Conservation (phyloP, 2,329 filamentous ascomycete species). For the Colletotrichum liriopes region DNA sequence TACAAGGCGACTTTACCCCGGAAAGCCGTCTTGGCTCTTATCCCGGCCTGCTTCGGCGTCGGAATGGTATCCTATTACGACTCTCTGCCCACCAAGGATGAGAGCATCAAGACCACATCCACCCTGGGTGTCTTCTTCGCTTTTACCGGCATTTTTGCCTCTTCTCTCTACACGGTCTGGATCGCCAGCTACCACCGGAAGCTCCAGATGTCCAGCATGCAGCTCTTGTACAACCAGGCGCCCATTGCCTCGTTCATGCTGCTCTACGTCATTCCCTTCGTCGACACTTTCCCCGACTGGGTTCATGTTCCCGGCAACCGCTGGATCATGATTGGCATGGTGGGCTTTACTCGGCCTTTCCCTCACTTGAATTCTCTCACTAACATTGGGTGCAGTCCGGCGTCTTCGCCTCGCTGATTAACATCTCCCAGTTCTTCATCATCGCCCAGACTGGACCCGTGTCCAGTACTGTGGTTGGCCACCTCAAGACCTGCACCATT, state of each 20-base stretch:
- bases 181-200: conserved; percentile 77
- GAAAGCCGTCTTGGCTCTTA: conserved; percentile 67
- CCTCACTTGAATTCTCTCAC: not conserved
- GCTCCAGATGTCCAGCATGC: conserved; percentile 77
- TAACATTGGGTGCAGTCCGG: conserved; percentile 65
- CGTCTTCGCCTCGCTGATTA: conserved; percentile 75
- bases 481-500: conserved; percentile 77
- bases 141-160: conserved; percentile 75
- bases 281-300: conserved; percentile 75
- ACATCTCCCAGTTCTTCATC: conserved; percentile 76
- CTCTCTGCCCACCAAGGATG: conserved; percentile 65
- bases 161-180: conserved; percentile 79
- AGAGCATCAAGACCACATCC: conserved; percentile 69
- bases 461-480: conserved; percentile 76
- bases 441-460: conserved; percentile 75
- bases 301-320: conserved; percentile 63
- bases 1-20: conserved; percentile 71
- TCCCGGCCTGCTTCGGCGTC: conserved; percentile 76
- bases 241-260: conserved; percentile 75
- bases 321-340: conserved; percentile 73
- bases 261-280: conserved; percentile 76
- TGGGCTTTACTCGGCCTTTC: conserved; percentile 52
- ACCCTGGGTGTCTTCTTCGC: conserved; percentile 75
- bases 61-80: conserved; percentile 79
- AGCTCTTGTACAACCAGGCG: conserved; percentile 79